Evolutionary conservation across 164 flowering plant species (phyloP).

Genomic region (Annona squamosa): DNA sequence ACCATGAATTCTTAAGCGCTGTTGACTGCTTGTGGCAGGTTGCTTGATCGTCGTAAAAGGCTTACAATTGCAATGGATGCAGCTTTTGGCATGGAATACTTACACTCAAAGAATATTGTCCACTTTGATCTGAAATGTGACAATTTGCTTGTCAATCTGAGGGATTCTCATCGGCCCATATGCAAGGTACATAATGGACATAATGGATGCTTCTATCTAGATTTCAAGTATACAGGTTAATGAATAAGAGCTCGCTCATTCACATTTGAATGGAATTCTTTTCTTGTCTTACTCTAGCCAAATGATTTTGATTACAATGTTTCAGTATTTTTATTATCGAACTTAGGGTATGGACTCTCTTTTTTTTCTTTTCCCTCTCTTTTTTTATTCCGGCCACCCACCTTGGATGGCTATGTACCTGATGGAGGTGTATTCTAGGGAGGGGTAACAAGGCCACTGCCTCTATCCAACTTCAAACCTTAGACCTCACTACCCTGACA

Average conservation of each 20-base stretch:
- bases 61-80: slow-evolving; percentile 82
- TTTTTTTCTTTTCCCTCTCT: too few species aligned
- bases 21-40: slow-evolving; percentile 33
- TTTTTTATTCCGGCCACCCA: too few species aligned
- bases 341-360: not conserved
- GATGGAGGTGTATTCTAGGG: too few species aligned
- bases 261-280: not conserved
- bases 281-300: not conserved
- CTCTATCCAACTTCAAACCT: too few species aligned
- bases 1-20: slow-evolving; percentile 2
- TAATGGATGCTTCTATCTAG: not conserved
- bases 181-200: slow-evolving; percentile 58
- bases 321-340: not conserved
- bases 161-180: slow-evolving; percentile 72
- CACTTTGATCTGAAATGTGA: slow-evolving; percentile 94
- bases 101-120: slow-evolving; percentile 71
- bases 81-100: slow-evolving; percentile 93
- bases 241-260: not conserved
- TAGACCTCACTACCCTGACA: too few species aligned
- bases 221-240: not conserved
- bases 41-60: slow-evolving; percentile 68
- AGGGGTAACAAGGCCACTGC: too few species aligned
- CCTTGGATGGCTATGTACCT: too few species aligned
- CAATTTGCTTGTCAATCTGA: slow-evolving; percentile 79
- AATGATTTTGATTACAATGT: not conserved